Evolutionary conservation across 177 flowering plant species (phyloP).

Genomic region (Telopea speciosissima): DNA sequence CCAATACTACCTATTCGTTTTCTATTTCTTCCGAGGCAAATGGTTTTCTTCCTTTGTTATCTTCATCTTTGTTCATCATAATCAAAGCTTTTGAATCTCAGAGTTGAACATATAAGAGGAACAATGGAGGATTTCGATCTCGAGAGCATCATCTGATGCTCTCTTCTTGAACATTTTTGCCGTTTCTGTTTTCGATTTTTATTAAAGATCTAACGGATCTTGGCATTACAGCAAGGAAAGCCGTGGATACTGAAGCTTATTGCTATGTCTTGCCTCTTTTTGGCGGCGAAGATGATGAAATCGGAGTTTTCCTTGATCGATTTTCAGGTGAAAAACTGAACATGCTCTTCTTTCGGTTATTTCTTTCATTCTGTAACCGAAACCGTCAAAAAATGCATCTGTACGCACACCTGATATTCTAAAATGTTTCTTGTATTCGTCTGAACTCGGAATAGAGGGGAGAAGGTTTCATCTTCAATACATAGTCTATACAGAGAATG

Average conservation of each 20-base stretch:
- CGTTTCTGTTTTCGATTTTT: not conserved
- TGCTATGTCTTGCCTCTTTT: slow-evolving; percentile 44
- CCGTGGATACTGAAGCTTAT: slow-evolving; percentile 22
- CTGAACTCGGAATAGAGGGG: not conserved
- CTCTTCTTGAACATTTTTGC: not conserved
- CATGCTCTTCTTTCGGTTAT: not conserved
- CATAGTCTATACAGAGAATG: slow-evolving; percentile 10
- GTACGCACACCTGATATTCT: not conserved
- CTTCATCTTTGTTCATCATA: not conserved
- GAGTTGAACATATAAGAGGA: not conserved
- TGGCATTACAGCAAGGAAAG: slow-evolving; percentile 38
- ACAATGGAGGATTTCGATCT: slow-evolving; percentile 39
- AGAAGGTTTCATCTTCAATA: not conserved
- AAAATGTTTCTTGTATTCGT: not conserved
- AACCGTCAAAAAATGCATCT: not conserved
- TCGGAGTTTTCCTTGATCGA: not conserved
- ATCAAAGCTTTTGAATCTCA: not conserved
- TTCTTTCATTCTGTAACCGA: not conserved
- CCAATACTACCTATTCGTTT: no score
- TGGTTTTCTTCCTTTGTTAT: not conserved
- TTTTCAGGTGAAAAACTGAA: not conserved
- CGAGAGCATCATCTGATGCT: slow-evolving; percentile 25
- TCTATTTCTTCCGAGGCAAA: not conserved
- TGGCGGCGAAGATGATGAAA: slow-evolving; percentile 50
- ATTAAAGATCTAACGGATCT: slow-evolving; percentile 8